Conservation (phyloP, 768 basidiomycete species). For the Termitomyces titanicus region DNA sequence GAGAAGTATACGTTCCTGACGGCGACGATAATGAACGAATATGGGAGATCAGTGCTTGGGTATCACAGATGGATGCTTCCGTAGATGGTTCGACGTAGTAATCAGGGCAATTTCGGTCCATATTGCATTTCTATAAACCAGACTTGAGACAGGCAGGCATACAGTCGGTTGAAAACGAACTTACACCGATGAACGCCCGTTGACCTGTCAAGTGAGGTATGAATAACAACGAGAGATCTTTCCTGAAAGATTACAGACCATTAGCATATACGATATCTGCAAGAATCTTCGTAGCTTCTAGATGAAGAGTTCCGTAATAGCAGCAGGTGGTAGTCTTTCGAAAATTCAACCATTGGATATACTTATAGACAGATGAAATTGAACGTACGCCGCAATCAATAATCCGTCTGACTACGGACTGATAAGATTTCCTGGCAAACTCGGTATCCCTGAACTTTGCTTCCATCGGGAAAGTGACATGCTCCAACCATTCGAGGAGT, state of each 20-base stretch:
- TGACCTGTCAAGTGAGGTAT: conserved; percentile 43
- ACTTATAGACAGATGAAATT: conserved; percentile 4
- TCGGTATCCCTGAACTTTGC: conserved; percentile 62
- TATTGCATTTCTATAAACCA: conserved; percentile 78
- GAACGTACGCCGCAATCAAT: conserved; percentile 71
- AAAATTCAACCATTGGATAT: not conserved
- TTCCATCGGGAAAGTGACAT: conserved; percentile 88
- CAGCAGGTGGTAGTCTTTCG: conserved; percentile 91
- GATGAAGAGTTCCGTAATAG: conserved; percentile 84
- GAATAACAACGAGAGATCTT: not conserved
- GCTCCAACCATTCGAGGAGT: conserved; percentile 83
- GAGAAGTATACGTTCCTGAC: conserved; percentile 24
- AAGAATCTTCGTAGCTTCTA: conserved; percentile 75
- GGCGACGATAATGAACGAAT: conserved; percentile 52
- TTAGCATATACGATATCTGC: conserved; percentile 67
- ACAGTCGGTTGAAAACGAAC: conserved; percentile 28
- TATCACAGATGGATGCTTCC: conserved; percentile 56
- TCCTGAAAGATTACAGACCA: conserved; percentile 37
- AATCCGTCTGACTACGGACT: conserved; percentile 64
- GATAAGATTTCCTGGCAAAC: conserved; percentile 71
- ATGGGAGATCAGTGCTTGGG: conserved; percentile 62
- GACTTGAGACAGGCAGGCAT: not conserved
- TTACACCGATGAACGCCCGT: conserved; percentile 81
- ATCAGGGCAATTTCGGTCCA: conserved; percentile 72
- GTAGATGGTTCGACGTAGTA: conserved; percentile 66